phyloP scores from a whole-genome alignment of 345 rosid genomes.

The Eutrema japonicum region DNA sequence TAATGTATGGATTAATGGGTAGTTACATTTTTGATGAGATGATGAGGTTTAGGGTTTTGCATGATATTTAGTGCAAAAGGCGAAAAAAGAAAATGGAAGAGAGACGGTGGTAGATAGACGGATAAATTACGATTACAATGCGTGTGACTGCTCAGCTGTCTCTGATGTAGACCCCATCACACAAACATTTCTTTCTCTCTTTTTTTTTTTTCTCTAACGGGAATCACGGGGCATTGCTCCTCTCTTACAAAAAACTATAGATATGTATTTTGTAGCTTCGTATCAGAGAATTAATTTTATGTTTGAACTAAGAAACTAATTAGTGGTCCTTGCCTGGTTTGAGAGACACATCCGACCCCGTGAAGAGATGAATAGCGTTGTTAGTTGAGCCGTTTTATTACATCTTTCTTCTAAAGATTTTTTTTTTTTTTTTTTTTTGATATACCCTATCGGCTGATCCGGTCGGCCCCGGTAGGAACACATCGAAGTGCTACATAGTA shows the following conservation, averaged over 20 bases:
- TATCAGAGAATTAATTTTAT: conserved; percentile 26
- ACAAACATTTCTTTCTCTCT: background rate
- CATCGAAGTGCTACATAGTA: too few species aligned
- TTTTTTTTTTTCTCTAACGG: conserved; percentile 24
- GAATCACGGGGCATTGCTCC: conserved; percentile 43
- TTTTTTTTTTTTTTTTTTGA: too few species aligned
- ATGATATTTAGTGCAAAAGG: conserved; percentile 31
- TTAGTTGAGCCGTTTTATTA: conserved; percentile 38
- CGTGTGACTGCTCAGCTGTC: conserved; percentile 48
- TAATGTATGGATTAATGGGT: background rate
- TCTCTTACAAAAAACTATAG: background rate
- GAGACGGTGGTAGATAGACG: conserved; percentile 37
- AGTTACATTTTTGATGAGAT: background rate
- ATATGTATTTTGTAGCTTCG: conserved; percentile 16
- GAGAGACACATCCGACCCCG: conserved; percentile 40
- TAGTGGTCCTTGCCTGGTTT: conserved; percentile 41
- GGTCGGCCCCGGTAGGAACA: too few species aligned
- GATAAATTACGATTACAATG: conserved; percentile 36
- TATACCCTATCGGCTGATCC: too few species aligned
- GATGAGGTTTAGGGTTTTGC: conserved; percentile 38
- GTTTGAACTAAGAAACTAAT: conserved; percentile 11
- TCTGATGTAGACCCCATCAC: conserved; percentile 43
- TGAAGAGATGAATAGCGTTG: conserved; percentile 42
- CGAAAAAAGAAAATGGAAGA: conserved; percentile 7
- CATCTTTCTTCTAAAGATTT: conserved; percentile 4